A percentile compares a stretch with the other conserved stretches of the same genome.
phyloP scores from a whole-genome alignment of 2,329 filamentous ascomycete species.

The Stemphylium lycopersici region DNA sequence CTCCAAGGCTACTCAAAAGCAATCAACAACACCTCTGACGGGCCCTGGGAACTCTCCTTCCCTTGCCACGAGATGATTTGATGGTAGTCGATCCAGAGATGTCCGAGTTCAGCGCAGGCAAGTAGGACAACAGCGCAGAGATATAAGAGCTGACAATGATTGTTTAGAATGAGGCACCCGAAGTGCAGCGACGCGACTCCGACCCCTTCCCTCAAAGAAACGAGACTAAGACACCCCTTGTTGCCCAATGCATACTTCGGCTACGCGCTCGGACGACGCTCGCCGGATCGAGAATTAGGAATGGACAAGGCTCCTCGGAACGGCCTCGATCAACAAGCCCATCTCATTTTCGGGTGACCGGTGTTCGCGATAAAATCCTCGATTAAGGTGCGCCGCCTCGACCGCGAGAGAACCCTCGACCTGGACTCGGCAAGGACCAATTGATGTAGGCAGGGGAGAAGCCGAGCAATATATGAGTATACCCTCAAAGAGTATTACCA shows the following conservation, averaged over 20 bases:
- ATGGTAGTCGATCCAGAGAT: not conserved
- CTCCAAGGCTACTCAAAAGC: not conserved
- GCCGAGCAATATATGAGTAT: not conserved
- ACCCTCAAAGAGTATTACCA: not conserved
- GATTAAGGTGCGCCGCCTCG: not conserved
- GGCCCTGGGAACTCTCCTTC: not conserved
- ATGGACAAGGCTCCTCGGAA: not conserved
- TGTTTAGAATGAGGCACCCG: not conserved
- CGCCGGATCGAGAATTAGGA: not conserved
- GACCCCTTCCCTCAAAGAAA: slow-evolving; percentile 1
- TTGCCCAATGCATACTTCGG: not conserved
- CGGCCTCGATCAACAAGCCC: not conserved
- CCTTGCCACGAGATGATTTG: not conserved
- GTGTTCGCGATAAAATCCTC: not conserved
- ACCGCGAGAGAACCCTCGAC: not conserved
- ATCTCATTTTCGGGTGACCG: not conserved
- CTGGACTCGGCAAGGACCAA: too few relatives aligned
- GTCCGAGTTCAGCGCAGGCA: not conserved
- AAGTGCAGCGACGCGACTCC: not conserved
- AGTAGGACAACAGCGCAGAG: not conserved
- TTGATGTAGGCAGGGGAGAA: not conserved
- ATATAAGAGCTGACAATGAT: not conserved
- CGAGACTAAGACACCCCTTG: not conserved
- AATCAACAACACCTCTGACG: not conserved
- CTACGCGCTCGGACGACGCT: not conserved